Evolutionary conservation across 352 stramenopile genomes (phyloP), one percentile per base, ranked within the genome.

Genomic region (Phytopythium mirpurense): DNA sequence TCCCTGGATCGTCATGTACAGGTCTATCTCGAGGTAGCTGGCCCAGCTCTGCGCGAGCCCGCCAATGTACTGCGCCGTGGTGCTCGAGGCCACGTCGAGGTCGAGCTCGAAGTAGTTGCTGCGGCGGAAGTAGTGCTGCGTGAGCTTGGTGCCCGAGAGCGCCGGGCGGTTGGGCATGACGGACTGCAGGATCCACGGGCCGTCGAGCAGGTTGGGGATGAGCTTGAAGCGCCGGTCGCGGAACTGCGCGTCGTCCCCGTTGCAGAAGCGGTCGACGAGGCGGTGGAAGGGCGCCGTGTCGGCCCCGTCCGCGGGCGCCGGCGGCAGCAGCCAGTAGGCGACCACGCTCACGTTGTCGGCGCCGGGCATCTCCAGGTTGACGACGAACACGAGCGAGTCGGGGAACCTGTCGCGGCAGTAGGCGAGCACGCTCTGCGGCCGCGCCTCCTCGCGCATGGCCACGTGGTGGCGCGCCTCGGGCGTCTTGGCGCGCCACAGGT

Each of bases 81-180:
- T 81, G 50, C 76, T 93, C 21, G 79, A 91, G 18, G 72, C 71
- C 8, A 96, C 72, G 63, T 96, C 87, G 56, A 96, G 65, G 42
- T 93, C 86, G 36, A 95, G 64, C 59, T 96, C 88, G 32, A 96
- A 74, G 62, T 96, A 96, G 57, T 93, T 88, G 38, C 59, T 54
- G 26, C 77, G 67, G 37, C 73, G 66, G 56, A 87, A 93, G 66
- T 96, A 96, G 43, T 71, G 74, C 68, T 95, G 85, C 54, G 72
- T 93, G 36, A 96, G 76, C 58, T 95, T 95, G 34, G 78, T 84
- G 34, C 87, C 88, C 37, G 90, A 78, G 51, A 96, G 62, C 21
- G 84, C 85, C 1, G 88, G 88, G 34, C 92, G 87, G 47, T 82
- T 92, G 34, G 83, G 83, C 45, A 96, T 86, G 23, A 90, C 61